Percentiles rank a stretch among this genome's conserved stretches.
Evolutionary conservation across 305 asterid species (phyloP).

Genomic region (Plantago rigida): DNA sequence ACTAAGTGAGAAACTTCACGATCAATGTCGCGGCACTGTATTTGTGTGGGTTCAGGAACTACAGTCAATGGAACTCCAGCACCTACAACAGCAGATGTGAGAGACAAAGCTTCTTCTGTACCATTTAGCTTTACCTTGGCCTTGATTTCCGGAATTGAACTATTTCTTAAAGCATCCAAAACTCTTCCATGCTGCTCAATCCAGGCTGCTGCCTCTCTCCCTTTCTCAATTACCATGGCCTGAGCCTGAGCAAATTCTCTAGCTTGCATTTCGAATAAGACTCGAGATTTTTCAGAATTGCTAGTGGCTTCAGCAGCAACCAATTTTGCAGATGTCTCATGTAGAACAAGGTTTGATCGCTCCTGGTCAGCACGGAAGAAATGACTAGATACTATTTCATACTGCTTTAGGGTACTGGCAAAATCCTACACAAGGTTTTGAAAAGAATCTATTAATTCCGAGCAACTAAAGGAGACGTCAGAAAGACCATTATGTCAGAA

Average conservation of each 20-base stretch:
- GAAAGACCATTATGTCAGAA: slow-evolving; percentile 23
- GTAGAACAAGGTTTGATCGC: slow-evolving; percentile 63
- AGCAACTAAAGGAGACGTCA: slow-evolving; percentile 21
- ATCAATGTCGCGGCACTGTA: slow-evolving; percentile 84
- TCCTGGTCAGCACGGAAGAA: slow-evolving; percentile 79
- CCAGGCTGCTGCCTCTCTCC: slow-evolving; percentile 85
- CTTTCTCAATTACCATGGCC: slow-evolving; percentile 63
- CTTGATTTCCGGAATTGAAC: slow-evolving; percentile 63
- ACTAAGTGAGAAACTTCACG: slow-evolving; percentile 75
- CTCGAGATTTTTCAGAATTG: slow-evolving; percentile 59
- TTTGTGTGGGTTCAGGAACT: slow-evolving; percentile 98
- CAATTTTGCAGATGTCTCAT: slow-evolving; percentile 72
- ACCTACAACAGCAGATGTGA: slow-evolving; percentile 66
- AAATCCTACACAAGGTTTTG: slow-evolving; percentile 53
- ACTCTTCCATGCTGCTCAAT: slow-evolving; percentile 84
- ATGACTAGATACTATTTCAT: slow-evolving; percentile 67
- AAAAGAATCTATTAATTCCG: slow-evolving; percentile 26
- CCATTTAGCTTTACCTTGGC: slow-evolving; percentile 46
- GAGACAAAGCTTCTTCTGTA: slow-evolving; percentile 69
- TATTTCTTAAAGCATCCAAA: slow-evolving; percentile 83
- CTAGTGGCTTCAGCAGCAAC: slow-evolving; percentile 69
- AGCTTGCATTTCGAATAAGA: slow-evolving; percentile 66
- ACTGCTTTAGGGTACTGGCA: slow-evolving; percentile 57
- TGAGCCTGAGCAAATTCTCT: slow-evolving; percentile 80
- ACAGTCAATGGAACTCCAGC: slow-evolving; percentile 93